Evolutionary conservation across 805 yeast genomes (phyloP).

Genomic region (Candida nitratophila): DNA sequence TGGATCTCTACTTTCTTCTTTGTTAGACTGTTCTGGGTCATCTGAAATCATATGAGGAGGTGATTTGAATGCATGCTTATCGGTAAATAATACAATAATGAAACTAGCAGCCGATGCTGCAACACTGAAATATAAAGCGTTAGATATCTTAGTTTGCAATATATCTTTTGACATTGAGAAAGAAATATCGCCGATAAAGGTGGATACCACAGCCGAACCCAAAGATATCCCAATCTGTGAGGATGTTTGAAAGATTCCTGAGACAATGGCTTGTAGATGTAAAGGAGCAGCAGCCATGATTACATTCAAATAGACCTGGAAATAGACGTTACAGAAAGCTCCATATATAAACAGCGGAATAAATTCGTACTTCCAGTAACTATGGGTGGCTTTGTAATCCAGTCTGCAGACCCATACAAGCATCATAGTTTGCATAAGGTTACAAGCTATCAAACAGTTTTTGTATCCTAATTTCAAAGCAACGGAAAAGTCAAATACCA

Average conservation of each 20-base stretch:
- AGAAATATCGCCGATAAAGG: neutral
- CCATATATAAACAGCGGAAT: conserved; percentile 16
- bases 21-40: neutral
- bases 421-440: conserved; percentile 6
- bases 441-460: conserved; percentile 10
- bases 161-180: neutral
- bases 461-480: conserved; percentile 16
- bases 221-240: neutral
- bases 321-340: conserved; percentile 21
- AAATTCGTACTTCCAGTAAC: conserved; percentile 20
- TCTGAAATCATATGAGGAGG: no score
- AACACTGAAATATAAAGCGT: neutral
- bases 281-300: conserved; percentile 15
- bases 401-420: conserved; percentile 14
- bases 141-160: conserved; percentile 1
- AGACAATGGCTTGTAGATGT: conserved; percentile 1
- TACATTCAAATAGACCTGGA: conserved; percentile 26
- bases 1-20: no score
- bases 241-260: neutral
- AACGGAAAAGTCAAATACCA: conserved; percentile 9
- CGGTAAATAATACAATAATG: neutral
- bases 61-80: neutral
- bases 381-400: conserved; percentile 8
- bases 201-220: neutral
- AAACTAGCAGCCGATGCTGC: neutral